These are phyloP conservation scores for Sporothrix euskadiensis DNA, from an alignment of 2,329 filamentous ascomycete species.

Conservation along the genomic window DNA sequence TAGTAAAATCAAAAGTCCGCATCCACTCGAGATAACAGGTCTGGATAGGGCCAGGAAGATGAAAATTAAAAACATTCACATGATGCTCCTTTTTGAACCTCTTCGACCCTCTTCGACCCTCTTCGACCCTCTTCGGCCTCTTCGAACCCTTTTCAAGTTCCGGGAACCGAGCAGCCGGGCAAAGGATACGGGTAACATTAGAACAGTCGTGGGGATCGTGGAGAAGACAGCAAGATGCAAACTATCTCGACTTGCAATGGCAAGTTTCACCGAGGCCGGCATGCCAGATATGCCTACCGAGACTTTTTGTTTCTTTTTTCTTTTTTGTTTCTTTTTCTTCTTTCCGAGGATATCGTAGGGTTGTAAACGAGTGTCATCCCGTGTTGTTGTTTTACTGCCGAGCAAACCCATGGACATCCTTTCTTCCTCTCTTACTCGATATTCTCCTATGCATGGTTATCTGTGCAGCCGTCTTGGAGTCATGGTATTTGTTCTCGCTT, in stretches of 20 bases:
- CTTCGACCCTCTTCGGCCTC: too few relatives aligned
- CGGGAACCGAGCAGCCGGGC: constrained; percentile 17
- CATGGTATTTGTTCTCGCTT: neutral
- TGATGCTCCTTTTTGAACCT: neutral
- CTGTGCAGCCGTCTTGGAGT: constrained; percentile 5
- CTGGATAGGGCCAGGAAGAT: neutral
- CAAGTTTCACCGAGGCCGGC: neutral
- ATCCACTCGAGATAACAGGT: neutral
- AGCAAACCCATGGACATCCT: neutral
- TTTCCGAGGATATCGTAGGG: neutral
- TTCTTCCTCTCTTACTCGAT: neutral
- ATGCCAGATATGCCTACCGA: neutral
- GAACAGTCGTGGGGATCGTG: neutral
- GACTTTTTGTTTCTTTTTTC: neutral
- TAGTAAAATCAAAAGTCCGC: neutral
- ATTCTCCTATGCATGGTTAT: neutral
- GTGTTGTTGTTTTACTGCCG: neutral
- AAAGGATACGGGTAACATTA: neutral
- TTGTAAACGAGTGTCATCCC: neutral
- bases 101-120: neutral
- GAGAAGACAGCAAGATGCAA: neutral
- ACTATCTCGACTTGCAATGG: neutral
- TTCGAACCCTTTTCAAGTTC: neutral
- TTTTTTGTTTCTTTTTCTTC: neutral
- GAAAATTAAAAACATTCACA: neutral